A percentile compares a stretch with the other conserved stretches of the same genome.
Evolutionary conservation across 2,329 filamentous ascomycete genomes (phyloP).

Genomic region (Juglanconis juglandina): DNA sequence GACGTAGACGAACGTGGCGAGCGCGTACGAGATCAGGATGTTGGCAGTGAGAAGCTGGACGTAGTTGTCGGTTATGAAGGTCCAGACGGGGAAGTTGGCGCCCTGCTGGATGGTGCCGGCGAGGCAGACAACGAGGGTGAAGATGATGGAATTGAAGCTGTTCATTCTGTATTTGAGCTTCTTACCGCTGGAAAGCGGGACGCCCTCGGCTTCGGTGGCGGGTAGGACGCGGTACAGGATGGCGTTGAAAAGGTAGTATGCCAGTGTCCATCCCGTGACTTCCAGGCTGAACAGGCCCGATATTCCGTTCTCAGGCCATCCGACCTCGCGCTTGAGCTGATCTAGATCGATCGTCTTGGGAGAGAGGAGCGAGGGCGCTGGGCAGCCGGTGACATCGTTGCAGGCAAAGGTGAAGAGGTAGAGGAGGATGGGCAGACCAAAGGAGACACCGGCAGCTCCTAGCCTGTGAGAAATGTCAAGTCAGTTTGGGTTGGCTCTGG

Average conservation of each 20-base stretch:
- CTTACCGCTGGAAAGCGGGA: constrained; percentile 65
- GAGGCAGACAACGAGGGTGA: constrained; percentile 67
- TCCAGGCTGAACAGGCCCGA: constrained; percentile 66
- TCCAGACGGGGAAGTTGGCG: constrained; percentile 82
- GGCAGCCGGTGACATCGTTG: constrained; percentile 91
- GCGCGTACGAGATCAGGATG: constrained; percentile 67
- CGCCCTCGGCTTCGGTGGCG: constrained; percentile 67
- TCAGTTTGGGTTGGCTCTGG: neutral
- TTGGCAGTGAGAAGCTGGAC: constrained; percentile 80
- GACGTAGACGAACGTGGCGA: constrained; percentile 78
- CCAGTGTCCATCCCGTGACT: constrained; percentile 66
- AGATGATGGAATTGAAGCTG: constrained; percentile 69
- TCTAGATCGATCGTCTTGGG: constrained; percentile 69
- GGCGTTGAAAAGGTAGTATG: constrained; percentile 75
- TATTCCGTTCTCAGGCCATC: constrained; percentile 73
- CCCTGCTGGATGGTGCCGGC: constrained; percentile 75
- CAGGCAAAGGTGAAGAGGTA: constrained; percentile 81
- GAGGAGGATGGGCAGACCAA: constrained; percentile 74
- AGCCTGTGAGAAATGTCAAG: constrained; percentile 46
- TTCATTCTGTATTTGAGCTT: constrained; percentile 81
- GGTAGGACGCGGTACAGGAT: constrained; percentile 75
- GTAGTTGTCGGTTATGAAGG: constrained; percentile 89
- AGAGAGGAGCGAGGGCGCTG: constrained; percentile 73
- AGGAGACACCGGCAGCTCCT: constrained; percentile 73
- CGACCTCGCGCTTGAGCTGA: constrained; percentile 73